Evolutionary conservation across 345 rosid genomes (phyloP), one percentile per base, ranked within the genome.

Genomic region (Pugionium dolabratum): DNA sequence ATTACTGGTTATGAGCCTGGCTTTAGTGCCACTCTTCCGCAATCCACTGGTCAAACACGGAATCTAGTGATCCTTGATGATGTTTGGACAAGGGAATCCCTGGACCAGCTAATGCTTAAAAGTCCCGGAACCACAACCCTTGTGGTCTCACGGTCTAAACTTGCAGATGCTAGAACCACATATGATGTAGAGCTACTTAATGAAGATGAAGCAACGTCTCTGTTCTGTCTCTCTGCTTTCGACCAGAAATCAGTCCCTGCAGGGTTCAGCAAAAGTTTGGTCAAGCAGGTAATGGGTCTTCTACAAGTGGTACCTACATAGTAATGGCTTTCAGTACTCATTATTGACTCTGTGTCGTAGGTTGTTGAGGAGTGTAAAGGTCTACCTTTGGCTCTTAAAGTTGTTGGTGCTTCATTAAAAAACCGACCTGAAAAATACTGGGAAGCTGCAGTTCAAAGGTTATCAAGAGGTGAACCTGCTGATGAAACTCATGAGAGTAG

Each of bases 321-420:
- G 2, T 29, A 0, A 2, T n/a, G 10, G 32, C 11, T 66, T 62
- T 25, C 2, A 31, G 4, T 59, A 5, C 39, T 61, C 9, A 49
- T n/a, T n/a, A 47, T 68, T 55, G 62, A 35, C 27, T 29, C 8
- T 52, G 46, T 67, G 66, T 57, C 59, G 70, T 11, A 93, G 98
- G 78, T 93, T 68, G 89, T 86, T 26, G 67, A 66, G 35, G 94
- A 90, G 72, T 93, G 98, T 64, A 85, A 90, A 67, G 98, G 98
- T 60, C 83, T 88, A 50, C 98, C 98, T 41, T 72, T 90, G 79
- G 84, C 98, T 51, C 89, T 93, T 39, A 93, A 90, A 85, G 98
- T 93, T 47, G 78, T 93, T 32, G 97, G 98, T 55, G 86, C 90
- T 78, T 85, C 96, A 1, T 32, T 90, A 4, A 72, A 84, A 36